These are phyloP conservation scores for Byssoonygena ceratinophila DNA, from an alignment of 2,329 filamentous ascomycete species.

Conservation along the genomic window DNA sequence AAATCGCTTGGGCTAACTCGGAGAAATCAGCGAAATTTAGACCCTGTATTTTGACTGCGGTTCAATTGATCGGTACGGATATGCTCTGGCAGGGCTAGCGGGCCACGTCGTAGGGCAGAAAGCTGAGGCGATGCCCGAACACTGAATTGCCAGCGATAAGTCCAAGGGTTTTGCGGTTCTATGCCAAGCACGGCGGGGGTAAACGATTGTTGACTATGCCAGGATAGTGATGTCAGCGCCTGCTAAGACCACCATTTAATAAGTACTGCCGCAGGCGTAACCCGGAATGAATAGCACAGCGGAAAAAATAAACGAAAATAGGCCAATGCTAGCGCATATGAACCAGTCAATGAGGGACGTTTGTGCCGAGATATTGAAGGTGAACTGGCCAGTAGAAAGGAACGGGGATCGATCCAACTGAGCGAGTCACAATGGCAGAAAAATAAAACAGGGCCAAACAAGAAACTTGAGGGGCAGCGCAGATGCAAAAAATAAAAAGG, in stretches of 20 bases:
- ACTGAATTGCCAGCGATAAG: neutral
- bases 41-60: neutral
- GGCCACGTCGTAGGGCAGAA: conserved; percentile 16
- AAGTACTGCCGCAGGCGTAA: neutral
- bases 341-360: neutral
- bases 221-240: conserved; percentile 8
- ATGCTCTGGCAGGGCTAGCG: neutral
- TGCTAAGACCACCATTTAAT: neutral
- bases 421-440: neutral
- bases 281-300: neutral
- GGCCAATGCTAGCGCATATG: neutral
- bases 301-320: neutral
- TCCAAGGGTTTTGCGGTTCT: neutral
- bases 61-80: neutral
- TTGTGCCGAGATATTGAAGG: neutral
- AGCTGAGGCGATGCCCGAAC: conserved; percentile 16
- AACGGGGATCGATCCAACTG: neutral
- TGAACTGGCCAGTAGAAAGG: neutral
- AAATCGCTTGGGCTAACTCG: neutral
- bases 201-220: neutral
- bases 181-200: conserved; percentile 6
- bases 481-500: neutral
- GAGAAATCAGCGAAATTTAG: neutral
- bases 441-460: neutral
- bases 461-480: neutral